Base-by-base conservation (phyloP, 2,329 filamentous ascomycete genomes). In the Hymenotorrendiella dingleyae region DNA sequence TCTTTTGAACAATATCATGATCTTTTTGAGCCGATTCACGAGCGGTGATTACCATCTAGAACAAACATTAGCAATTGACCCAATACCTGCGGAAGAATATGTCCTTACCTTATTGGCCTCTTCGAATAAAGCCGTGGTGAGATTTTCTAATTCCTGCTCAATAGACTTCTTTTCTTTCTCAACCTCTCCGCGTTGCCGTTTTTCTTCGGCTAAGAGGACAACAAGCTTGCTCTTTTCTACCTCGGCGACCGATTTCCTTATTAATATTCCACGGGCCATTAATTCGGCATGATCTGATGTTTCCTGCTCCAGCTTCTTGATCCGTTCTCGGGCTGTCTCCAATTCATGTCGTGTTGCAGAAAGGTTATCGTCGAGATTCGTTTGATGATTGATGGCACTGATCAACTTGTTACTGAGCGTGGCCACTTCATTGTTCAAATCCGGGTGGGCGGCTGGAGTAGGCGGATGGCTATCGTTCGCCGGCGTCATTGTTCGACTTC, bases 381-480 rank as follows among this genome's bases (percentile, higher is more conserved):
- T 96, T 65, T 96, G 90, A 64, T 94, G 85, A 62, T 98, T 98
- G 66, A 98, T 96, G 33, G 93, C 91, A 60, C 93, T 91, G 56
- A 98, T 91, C 50, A 98, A 80, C 65, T 98, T 98, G 36, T 89
- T 91, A 66, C 89, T 97, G 23, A 98, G 72, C 6, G 86, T 81
- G 6, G 91, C 86, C 21, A 98, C 87, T 65, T 97, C 93, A 45
- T 76, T 70, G 51, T 73, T 73, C 17, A 80, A 66, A 43, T 78
- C 77, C 4, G 75, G 73, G 47, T 78, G 74, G 33, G 69, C 72
- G 6, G 58, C 56, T 1, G 66, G 61, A 32, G 56, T 62, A n/a
- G 29, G 57, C 46, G 45, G 59, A 52, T 34, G 60, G 5, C 29
- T 54, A 24, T 66, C 65, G 36, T 61, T 62, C 6, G 67, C 63